A percentile compares a stretch with the other conserved stretches of the same genome.
Conservation (phyloP, 2,329 filamentous ascomycete species). For the Phialemoniopsis sp. region DNA sequence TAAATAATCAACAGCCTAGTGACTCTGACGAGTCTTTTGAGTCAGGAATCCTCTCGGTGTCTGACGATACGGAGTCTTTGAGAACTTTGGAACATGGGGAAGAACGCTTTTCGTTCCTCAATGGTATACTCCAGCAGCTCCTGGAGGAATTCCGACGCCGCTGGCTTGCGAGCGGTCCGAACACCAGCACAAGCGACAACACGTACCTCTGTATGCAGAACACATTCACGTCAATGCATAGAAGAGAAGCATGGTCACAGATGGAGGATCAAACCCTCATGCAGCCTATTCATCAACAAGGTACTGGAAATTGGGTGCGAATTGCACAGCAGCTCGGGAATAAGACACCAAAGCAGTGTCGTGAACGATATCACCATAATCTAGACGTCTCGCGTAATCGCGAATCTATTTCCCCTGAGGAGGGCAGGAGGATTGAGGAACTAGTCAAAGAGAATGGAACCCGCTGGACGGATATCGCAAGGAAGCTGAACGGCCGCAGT, state of each 20-base stretch:
- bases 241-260: constrained; percentile 73
- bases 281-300: constrained; percentile 62
- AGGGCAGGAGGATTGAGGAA: constrained; percentile 69
- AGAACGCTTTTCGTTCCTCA: too few relatives aligned
- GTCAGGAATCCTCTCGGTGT: too few relatives aligned
- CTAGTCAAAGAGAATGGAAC: constrained; percentile 77
- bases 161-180: too few relatives aligned
- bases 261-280: constrained; percentile 67
- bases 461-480: constrained; percentile 89
- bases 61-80: too few relatives aligned
- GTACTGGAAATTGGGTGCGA: constrained; percentile 81
- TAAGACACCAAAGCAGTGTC: constrained; percentile 88
- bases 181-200: too few relatives aligned
- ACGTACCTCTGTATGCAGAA: too few relatives aligned
- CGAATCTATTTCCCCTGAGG: constrained; percentile 67
- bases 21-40: too few relatives aligned
- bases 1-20: too few relatives aligned
- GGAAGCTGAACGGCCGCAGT: constrained; percentile 75
- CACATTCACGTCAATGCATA: too few relatives aligned
- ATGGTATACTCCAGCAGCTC: too few relatives aligned
- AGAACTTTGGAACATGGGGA: too few relatives aligned
- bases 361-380: constrained; percentile 92
- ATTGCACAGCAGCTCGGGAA: constrained; percentile 74
- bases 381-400: constrained; percentile 74
- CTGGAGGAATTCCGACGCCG: too few relatives aligned